A percentile compares a stretch with the other conserved stretches of the same genome.
Conservation (phyloP, 495 filamentous ascomycete species). For the Neurospora tetrasperma region DNA sequence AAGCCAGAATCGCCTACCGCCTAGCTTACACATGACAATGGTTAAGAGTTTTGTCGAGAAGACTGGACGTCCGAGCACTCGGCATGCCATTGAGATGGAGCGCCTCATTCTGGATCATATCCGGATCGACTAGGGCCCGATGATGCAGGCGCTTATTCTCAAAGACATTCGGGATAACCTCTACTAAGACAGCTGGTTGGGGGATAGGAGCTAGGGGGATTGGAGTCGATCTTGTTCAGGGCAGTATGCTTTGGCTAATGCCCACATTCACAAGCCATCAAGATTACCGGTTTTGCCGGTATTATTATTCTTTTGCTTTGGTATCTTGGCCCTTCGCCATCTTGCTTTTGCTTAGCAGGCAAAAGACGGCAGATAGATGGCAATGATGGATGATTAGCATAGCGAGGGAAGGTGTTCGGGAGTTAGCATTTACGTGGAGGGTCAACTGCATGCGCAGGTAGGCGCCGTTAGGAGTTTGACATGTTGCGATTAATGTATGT, state of each 20-base stretch:
- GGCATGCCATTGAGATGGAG: background rate
- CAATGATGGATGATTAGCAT: background rate
- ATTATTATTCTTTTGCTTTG: background rate
- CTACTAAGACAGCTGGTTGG: too few species aligned
- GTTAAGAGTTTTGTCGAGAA: background rate
- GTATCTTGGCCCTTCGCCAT: background rate
- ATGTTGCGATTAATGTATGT: background rate
- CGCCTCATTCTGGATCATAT: background rate
- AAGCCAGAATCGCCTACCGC: background rate
- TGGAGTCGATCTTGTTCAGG: background rate
- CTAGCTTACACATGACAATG: background rate
- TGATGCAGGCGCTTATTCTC: background rate
- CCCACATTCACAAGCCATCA: too few species aligned
- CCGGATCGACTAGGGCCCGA: background rate
- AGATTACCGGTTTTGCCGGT: background rate
- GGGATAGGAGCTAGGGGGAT: background rate
- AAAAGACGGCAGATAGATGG: background rate
- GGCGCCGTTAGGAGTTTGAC: background rate
- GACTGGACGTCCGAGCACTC: background rate
- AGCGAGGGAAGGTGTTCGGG: background rate
- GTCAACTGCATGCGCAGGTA: background rate
- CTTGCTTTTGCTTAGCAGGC: background rate
- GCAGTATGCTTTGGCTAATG: background rate
- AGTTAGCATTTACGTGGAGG: background rate
- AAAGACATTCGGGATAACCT: background rate